Percentiles rank a stretch among this genome's conserved stretches.
These are phyloP conservation scores for Lathyrus oleraceus DNA, from an alignment of 306 rosid species.

Conservation along the genomic window DNA sequence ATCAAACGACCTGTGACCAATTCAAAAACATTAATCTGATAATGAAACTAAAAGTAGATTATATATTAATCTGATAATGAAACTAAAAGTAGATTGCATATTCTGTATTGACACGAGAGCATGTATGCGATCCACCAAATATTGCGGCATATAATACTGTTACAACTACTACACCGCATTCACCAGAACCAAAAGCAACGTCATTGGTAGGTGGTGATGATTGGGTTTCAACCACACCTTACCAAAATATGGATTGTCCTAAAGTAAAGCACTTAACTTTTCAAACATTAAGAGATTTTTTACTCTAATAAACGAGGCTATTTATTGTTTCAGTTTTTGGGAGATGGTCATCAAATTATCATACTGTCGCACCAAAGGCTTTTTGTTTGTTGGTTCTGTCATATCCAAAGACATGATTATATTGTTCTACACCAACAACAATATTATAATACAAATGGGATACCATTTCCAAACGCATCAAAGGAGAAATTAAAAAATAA, in stretches of 20 bases:
- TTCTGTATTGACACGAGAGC: not conserved
- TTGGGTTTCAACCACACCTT: constrained; percentile 21
- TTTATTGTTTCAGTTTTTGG: not conserved
- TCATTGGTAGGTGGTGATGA: constrained; percentile 44
- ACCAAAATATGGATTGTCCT: not conserved
- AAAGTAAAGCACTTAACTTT: not conserved
- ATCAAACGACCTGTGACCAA: too few species aligned
- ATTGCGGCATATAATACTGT: not conserved
- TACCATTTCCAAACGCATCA: not conserved
- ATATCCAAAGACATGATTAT: not conserved
- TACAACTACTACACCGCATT: constrained; percentile 32
- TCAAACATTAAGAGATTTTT: not conserved
- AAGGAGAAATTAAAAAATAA: not conserved
- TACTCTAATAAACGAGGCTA: not conserved
- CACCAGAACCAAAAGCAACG: constrained; percentile 25
- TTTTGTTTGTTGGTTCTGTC: not conserved
- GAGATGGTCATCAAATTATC: not conserved
- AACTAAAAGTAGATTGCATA: too few species aligned
- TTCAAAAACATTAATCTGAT: too few species aligned
- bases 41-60: too few species aligned
- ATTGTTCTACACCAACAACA: too few species aligned
- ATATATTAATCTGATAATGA: too few species aligned
- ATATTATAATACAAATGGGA: not conserved
- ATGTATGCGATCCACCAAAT: not conserved
- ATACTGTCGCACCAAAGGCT: not conserved